phyloP scores from a whole-genome alignment of 345 rosid genomes.

The Eucalyptus cladocalyx region DNA sequence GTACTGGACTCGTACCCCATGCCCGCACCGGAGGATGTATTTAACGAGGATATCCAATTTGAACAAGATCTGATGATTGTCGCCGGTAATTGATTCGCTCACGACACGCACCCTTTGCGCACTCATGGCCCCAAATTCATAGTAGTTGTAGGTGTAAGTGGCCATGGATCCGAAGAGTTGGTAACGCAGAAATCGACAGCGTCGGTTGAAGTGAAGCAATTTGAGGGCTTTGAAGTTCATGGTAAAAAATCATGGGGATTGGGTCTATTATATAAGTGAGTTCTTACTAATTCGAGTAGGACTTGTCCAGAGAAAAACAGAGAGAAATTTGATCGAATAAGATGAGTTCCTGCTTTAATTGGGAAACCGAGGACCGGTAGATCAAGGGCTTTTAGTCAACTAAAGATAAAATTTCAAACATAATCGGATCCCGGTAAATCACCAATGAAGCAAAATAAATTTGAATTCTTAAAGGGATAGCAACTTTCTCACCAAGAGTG shows the following conservation, averaged over 20 bases:
- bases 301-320: not conserved
- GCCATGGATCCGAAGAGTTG: not conserved
- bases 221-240: not conserved
- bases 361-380: not conserved
- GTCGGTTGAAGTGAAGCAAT: not conserved
- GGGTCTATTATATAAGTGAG: not conserved
- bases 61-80: not conserved
- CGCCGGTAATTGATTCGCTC: accelerated
- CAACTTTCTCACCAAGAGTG: not conserved
- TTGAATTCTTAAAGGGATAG: not conserved
- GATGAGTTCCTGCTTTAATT: not conserved
- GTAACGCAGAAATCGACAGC: not conserved
- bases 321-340: not conserved
- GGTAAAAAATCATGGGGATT: not conserved
- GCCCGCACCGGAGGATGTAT: not conserved
- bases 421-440: not conserved
- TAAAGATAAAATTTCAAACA: not conserved
- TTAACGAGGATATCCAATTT: not conserved
- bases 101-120: not conserved
- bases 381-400: not conserved
- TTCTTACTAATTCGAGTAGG: not conserved
- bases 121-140: not conserved
- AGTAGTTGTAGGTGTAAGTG: not conserved
- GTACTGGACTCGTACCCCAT: not conserved
- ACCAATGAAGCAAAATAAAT: not conserved